Evolutionary conservation across 805 yeast species (phyloP).

Genomic region (Jamesozyma spencerorum): DNA sequence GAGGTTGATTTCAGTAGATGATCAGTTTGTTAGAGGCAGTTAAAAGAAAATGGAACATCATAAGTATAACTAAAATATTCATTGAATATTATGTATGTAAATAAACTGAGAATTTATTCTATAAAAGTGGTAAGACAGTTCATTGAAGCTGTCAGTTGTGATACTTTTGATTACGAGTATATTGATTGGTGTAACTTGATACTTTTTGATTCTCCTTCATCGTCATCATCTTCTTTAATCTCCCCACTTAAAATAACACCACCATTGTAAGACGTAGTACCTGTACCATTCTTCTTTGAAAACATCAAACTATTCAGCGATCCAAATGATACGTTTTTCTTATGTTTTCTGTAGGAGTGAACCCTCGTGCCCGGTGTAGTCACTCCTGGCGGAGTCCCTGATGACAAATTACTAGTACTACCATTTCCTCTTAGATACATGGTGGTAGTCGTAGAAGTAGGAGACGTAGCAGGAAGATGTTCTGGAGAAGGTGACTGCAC

Average conservation of each 20-base stretch:
- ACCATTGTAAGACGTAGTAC: slow-evolving; percentile 15
- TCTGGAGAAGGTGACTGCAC: not conserved
- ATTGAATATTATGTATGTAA: no score
- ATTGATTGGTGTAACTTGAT: slow-evolving; percentile 26
- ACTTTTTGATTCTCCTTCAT: slow-evolving; percentile 15
- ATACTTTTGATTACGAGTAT: slow-evolving; percentile 22
- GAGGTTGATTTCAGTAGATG: no score
- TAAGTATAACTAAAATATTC: no score
- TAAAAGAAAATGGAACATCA: no score
- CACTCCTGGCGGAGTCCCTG: slow-evolving; percentile 3
- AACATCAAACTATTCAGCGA: slow-evolving; percentile 29
- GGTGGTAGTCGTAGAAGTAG: slow-evolving; percentile 2
- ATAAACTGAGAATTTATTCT: not conserved
- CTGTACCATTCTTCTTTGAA: slow-evolving; percentile 23
- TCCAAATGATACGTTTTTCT: slow-evolving; percentile 29
- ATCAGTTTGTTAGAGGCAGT: no score
- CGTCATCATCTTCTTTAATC: slow-evolving; percentile 23
- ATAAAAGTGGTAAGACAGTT: not conserved
- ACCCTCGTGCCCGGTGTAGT: slow-evolving; percentile 10
- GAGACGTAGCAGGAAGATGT: not conserved
- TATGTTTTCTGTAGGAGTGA: slow-evolving; percentile 27
- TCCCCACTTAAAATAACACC: slow-evolving; percentile 26
- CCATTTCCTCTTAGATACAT: slow-evolving; percentile 18
- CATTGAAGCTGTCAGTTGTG: not conserved
- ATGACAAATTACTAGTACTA: slow-evolving; percentile 18